Percentiles rank a stretch among this genome's conserved stretches.
Conservation (phyloP, 202 grass and related monocot genomes). For the Zizania palustris region DNA sequence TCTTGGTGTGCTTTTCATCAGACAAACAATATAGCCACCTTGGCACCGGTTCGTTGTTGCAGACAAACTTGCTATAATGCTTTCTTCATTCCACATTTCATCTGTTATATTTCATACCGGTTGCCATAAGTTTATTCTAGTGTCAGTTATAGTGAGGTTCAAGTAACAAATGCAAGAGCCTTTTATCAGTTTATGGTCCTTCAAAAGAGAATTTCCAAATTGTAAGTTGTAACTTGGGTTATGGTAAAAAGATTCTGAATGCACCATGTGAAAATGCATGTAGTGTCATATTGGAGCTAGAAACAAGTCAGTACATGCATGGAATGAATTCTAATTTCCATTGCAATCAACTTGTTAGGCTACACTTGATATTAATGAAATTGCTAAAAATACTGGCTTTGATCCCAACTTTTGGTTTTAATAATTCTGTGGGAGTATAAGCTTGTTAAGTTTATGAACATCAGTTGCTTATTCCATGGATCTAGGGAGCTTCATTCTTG, state of each 20-base stretch:
- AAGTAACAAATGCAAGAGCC: not conserved
- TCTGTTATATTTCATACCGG: not conserved
- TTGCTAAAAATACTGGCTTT: not conserved
- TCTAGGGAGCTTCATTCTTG: not conserved
- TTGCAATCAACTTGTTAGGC: not conserved
- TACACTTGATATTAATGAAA: not conserved
- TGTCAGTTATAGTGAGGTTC: not conserved
- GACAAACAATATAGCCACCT: not conserved
- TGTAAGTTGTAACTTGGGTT: not conserved
- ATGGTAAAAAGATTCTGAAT: not conserved
- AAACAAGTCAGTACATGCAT: not conserved
- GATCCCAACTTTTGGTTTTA: not conserved
- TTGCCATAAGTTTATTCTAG: not conserved
- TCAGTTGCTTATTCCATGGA: not conserved
- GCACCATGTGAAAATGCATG: not conserved
- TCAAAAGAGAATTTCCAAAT: not conserved
- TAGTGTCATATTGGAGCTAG: slow-evolving; percentile 8
- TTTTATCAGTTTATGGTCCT: not conserved
- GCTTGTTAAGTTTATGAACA: not conserved
- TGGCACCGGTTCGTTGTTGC: not conserved
- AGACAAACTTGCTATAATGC: not conserved
- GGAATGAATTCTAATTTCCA: slow-evolving; percentile 5
- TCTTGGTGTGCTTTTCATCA: not conserved
- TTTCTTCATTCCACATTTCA: not conserved
- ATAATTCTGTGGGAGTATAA: not conserved